A percentile compares a stretch with the other conserved stretches of the same genome.
Conservation (phyloP, 139 green algal genomes). For the Chlamydomonas asymmetrica region DNA sequence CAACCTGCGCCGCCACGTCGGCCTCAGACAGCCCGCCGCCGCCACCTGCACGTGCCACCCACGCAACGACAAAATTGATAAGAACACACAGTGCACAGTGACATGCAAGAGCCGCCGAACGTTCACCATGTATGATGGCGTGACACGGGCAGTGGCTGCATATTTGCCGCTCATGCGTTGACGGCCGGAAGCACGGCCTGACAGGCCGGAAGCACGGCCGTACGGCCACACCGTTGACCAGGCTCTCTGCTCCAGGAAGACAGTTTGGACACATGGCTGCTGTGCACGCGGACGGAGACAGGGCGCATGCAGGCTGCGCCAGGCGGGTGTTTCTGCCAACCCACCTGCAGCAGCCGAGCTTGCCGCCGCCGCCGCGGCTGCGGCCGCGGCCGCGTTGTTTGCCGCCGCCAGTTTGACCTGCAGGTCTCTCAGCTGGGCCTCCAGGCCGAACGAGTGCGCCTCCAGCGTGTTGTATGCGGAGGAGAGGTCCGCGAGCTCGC, state of each 20-base stretch:
- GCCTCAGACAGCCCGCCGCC: conserved; percentile 7
- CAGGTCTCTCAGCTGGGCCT: conserved; percentile 51
- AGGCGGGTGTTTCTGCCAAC: not conserved
- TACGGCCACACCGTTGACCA: too few relatives aligned
- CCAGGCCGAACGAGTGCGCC: conserved; percentile 52
- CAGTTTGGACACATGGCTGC: too few relatives aligned
- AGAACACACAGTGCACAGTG: not conserved
- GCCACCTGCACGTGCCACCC: too few relatives aligned
- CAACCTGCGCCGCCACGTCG: conserved; percentile 1
- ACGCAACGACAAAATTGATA: not conserved
- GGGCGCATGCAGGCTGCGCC: too few relatives aligned
- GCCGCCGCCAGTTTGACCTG: conserved; percentile 14
- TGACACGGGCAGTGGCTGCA: too few relatives aligned
- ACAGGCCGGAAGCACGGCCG: too few relatives aligned
- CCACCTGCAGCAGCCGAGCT: not conserved
- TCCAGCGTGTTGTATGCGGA: conserved; percentile 81
- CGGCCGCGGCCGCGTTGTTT: conserved; percentile 12
- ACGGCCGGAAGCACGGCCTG: too few relatives aligned
- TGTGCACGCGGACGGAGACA: too few relatives aligned
- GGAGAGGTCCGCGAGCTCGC: conserved; percentile 66
- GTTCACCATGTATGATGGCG: too few relatives aligned
- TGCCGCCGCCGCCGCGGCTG: conserved; percentile 5
- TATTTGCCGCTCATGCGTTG: too few relatives aligned
- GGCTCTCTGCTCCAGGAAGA: too few relatives aligned
- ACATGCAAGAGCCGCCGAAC: not conserved